Evolutionary conservation across 768 basidiomycete genomes (phyloP), one percentile per base, ranked within the genome.

Genomic region (Phanerochaete carnosa): DNA sequence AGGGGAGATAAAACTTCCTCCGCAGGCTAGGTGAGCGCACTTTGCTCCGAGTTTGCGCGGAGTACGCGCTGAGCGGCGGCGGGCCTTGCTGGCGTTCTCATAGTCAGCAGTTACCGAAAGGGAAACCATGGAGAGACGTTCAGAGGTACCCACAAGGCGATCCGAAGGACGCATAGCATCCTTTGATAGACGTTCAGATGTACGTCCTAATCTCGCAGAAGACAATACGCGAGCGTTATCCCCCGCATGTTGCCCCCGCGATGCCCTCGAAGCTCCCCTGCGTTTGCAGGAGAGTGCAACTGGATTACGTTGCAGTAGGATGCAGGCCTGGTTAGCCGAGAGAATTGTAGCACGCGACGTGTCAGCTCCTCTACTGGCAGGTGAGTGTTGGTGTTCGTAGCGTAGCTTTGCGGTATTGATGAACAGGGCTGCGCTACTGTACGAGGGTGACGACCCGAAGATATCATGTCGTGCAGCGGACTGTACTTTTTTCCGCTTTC

Each of bases 51-150:
- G 45, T 19, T 9, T 33, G 15, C 22, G 22, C n/a, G 57, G 47
- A 22, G 23, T 33, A 3, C 23, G 47, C 12, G 37, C 26, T 12
- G 37, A 22, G 23, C 23, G 25, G 22, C 32, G 19, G 9, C 51
- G 22, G 22, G 23, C 22, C 49, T 37, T 26, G 35, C 39, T 52
- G 25, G 32, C 26, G 23, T 33, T 49, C 47, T 45, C 45, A 11
- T 59, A 69, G 68, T 33, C 64, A 64, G 35, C 58, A 35, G 32
- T 59, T 69, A 23, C 68, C 68, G 50, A 69, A 64, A 49, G 66
- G 58, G 43, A 67, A 66, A 32, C 57, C 56, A 7, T 69, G 68
- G 68, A 65, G 60, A 30, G 64, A 69, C 29, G 37, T 67, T 11
- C 37, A 39, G 43, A 46, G 43, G 16, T 55, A 63, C 47, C 55